These are phyloP conservation scores for Dendrocalamus latiflorus DNA, from an alignment of 202 grass and related monocot genomes.

Conservation along the genomic window DNA sequence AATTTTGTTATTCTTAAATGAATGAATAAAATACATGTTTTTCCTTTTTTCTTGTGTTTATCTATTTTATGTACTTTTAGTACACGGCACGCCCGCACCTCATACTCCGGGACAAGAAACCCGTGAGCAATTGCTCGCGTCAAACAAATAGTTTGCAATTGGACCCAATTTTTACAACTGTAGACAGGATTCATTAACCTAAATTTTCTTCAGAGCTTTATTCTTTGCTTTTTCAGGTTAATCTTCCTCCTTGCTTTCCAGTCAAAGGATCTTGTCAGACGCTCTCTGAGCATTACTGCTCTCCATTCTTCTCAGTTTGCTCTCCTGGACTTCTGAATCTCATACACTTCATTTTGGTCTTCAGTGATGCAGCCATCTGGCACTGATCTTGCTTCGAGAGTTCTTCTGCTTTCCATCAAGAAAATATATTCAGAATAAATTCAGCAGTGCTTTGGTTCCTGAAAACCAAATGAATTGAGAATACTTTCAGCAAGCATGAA, in stretches of 20 bases:
- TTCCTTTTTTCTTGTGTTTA: no score
- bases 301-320: background rate
- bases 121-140: no score
- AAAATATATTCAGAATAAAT: conserved; percentile 1
- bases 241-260: background rate
- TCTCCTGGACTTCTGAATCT: background rate
- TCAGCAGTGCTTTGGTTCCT: background rate
- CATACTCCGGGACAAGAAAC: no score
- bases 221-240: background rate
- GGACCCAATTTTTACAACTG: background rate
- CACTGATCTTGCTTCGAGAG: background rate
- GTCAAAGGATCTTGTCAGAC: background rate
- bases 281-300: background rate
- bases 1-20: no score
- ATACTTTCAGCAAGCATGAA: conserved; percentile 32
- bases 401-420: background rate
- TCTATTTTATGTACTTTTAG: no score
- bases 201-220: background rate
- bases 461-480: conserved; percentile 6
- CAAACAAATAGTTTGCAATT: background rate
- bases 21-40: no score
- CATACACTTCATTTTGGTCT: conserved; percentile 2
- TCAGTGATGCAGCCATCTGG: background rate
- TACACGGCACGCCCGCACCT: no score
- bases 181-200: background rate